Conservation (phyloP, 1,284 basidiomycete species). For the Polyporus tsugae region DNA sequence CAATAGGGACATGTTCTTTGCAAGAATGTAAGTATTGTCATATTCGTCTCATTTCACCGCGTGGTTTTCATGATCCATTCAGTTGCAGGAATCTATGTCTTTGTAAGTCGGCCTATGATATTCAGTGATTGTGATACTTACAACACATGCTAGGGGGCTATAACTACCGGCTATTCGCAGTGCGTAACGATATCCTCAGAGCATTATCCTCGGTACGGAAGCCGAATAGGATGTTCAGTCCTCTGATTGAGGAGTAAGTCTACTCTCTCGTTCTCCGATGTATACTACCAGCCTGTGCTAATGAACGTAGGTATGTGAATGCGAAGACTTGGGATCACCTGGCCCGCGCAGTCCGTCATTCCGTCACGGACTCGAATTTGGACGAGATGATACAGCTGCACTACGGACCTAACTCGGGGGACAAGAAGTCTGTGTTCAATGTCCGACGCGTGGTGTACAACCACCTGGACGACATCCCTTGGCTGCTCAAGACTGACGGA, state of each 20-base stretch:
- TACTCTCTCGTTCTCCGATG: too few relatives aligned
- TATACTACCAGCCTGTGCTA: too few relatives aligned
- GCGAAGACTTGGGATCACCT: constrained; percentile 47
- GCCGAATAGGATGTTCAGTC: constrained; percentile 32
- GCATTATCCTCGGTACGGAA: constrained; percentile 41
- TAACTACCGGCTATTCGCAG: constrained; percentile 40
- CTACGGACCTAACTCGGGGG: constrained; percentile 24
- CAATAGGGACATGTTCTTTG: constrained; percentile 46
- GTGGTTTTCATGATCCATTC: constrained; percentile 6
- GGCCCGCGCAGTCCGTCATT: constrained; percentile 41
- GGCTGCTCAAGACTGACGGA: constrained; percentile 24
- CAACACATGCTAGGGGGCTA: constrained; percentile 47
- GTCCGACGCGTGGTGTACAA: constrained; percentile 46
- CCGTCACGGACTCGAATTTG: constrained; percentile 37
- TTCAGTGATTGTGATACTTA: too few relatives aligned
- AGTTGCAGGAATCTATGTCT: constrained; percentile 50
- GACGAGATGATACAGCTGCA: constrained; percentile 53
- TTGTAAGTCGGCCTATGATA: too few relatives aligned
- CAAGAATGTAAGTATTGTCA: constrained; percentile 48
- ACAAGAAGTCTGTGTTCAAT: constrained; percentile 19
- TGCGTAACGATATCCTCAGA: constrained; percentile 40
- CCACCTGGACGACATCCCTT: constrained; percentile 39
- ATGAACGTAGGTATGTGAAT: constrained; percentile 45
- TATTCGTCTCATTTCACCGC: not conserved
- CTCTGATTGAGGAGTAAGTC: constrained; percentile 24